phyloP scores from a whole-genome alignment of 768 basidiomycete genomes.

The Phanerochaete carnosa region DNA sequence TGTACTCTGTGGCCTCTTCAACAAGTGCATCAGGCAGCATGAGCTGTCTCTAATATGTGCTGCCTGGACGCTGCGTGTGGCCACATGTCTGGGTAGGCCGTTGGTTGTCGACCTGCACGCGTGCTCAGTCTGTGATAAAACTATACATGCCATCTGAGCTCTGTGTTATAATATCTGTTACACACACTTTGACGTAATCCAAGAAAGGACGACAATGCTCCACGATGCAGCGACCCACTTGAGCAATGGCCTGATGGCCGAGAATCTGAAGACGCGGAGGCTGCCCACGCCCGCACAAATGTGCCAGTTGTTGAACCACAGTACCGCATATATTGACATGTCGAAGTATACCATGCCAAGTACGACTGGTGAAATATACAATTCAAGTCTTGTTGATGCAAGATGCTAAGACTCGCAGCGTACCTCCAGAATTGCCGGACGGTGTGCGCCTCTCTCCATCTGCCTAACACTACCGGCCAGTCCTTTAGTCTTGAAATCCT shows the following conservation, averaged over 20 bases:
- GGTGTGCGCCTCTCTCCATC: constrained; percentile 17
- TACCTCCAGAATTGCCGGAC: constrained; percentile 20
- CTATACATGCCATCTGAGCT: no score
- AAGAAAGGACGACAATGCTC: neutral
- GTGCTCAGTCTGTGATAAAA: no score
- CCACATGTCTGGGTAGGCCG: no score
- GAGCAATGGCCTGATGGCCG: neutral
- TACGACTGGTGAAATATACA: constrained; percentile 5
- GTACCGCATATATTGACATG: constrained; percentile 9
- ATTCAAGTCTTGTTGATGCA: neutral
- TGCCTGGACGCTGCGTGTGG: no score
- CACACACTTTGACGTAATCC: no score
- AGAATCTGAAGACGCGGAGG: neutral
- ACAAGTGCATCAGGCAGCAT: no score
- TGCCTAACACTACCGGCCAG: constrained; percentile 19
- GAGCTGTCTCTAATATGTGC: no score
- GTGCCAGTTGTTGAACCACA: constrained; percentile 4
- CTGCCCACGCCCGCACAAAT: neutral
- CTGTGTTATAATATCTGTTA: no score
- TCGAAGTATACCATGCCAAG: constrained; percentile 19
- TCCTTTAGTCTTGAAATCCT: constrained; percentile 1
- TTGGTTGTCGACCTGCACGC: no score
- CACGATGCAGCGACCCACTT: neutral
- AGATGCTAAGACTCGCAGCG: neutral
- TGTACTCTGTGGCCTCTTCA: no score